Evolutionary conservation across 2,329 filamentous ascomycete species (phyloP).

Genomic region (Trichoderma breve): DNA sequence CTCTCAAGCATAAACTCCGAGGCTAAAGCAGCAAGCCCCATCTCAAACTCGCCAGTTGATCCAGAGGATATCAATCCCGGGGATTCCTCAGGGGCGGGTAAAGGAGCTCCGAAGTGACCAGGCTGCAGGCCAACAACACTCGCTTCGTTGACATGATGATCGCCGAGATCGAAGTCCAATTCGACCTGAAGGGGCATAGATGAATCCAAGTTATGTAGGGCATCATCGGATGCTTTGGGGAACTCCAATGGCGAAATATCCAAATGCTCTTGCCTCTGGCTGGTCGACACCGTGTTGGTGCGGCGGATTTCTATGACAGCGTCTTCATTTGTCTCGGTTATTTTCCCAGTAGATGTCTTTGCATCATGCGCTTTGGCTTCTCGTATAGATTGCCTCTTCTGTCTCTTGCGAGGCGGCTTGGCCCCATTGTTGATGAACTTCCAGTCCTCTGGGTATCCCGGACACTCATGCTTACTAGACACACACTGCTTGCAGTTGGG

Average conservation of each 20-base stretch:
- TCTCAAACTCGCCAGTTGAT: neutral
- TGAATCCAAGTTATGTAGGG: neutral
- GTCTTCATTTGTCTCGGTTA: neutral
- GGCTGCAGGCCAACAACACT: neutral
- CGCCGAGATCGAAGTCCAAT: neutral
- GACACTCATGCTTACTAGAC: constrained; percentile 1
- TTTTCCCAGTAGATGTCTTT: neutral
- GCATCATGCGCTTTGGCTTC: neutral
- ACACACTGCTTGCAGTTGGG: neutral
- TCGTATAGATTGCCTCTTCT: neutral
- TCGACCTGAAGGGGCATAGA: neutral
- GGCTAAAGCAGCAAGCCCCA: neutral
- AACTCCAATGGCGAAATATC: neutral
- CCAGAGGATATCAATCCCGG: neutral
- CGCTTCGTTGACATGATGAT: neutral
- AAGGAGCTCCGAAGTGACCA: neutral
- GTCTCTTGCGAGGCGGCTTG: neutral
- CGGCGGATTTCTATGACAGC: neutral
- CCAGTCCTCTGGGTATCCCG: constrained; percentile 7
- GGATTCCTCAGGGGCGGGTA: neutral
- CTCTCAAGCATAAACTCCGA: constrained; percentile 13
- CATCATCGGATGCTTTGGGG: neutral
- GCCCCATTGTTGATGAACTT: constrained; percentile 12
- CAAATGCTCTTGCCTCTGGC: neutral
- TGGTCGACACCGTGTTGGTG: neutral